These are phyloP conservation scores for Penicillium malachiteum DNA, from an alignment of 495 filamentous ascomycete species.

Conservation along the genomic window DNA sequence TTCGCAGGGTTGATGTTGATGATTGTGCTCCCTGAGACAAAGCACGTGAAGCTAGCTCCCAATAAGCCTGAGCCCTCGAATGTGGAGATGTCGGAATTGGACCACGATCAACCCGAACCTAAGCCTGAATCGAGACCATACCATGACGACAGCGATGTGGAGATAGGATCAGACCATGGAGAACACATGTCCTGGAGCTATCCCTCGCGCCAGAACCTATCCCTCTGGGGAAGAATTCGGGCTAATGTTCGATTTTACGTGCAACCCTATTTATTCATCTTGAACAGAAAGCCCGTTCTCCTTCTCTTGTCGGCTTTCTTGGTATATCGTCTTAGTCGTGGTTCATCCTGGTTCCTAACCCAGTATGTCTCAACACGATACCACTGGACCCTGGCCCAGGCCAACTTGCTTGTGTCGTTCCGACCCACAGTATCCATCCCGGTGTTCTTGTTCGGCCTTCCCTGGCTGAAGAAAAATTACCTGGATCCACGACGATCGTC, in stretches of 20 bases:
- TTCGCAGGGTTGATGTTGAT: conserved; percentile 40
- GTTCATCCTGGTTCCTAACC: conserved; percentile 50
- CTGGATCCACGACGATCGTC: conserved; percentile 15
- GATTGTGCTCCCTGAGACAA: conserved; percentile 55
- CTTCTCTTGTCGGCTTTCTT: conserved; percentile 52
- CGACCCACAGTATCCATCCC: conserved; percentile 51
- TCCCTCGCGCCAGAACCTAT: conserved; percentile 11
- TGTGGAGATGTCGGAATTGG: conserved; percentile 37
- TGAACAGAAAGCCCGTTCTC: conserved; percentile 41
- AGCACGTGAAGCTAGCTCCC: conserved; percentile 28
- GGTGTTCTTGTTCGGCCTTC: conserved; percentile 51
- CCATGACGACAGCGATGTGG: conserved; percentile 20
- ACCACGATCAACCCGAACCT: conserved; percentile 4
- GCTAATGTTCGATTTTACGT: conserved; percentile 27
- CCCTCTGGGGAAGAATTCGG: conserved; percentile 19
- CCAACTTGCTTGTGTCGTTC: conserved; percentile 54
- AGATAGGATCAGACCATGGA: conserved; percentile 8
- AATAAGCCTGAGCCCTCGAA: conserved; percentile 8
- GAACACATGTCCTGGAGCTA: conserved; percentile 24
- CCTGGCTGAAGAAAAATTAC: conserved; percentile 27
- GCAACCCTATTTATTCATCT: conserved; percentile 43
- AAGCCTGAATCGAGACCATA: conserved; percentile 15
- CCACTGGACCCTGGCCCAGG: conserved; percentile 51
- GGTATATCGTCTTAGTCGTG: conserved; percentile 51
- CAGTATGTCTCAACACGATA: conserved; percentile 61